These are phyloP conservation scores for Nannochloris sp. DNA, from an alignment of 139 green algal genomes.

Conservation along the genomic window DNA sequence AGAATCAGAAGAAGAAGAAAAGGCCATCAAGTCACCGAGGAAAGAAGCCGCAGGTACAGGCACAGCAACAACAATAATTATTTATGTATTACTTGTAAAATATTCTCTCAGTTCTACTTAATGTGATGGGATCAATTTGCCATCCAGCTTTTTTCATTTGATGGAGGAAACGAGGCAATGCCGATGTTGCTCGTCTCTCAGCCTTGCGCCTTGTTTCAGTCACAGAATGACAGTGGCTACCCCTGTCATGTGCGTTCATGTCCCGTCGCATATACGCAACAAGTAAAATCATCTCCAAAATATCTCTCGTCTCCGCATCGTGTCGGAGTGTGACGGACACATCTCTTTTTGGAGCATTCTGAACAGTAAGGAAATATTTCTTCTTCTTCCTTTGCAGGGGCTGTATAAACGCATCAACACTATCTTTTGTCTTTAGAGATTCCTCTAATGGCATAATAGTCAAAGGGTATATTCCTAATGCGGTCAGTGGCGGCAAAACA, in stretches of 20 bases:
- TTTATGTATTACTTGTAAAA: constrained; percentile 17
- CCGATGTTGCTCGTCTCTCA: background rate
- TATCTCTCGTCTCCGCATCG: constrained; percentile 19
- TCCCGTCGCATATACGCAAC: constrained; percentile 41
- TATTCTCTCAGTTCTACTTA: constrained; percentile 45
- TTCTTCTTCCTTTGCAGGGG: background rate
- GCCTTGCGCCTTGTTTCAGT: too few relatives aligned
- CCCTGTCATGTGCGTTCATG: background rate
- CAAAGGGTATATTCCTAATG: constrained; percentile 30
- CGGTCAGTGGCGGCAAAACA: constrained; percentile 32
- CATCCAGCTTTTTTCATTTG: constrained; percentile 31
- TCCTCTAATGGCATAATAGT: constrained; percentile 22
- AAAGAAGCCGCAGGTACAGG: too few relatives aligned
- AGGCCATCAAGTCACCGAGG: too few relatives aligned
- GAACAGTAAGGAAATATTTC: background rate
- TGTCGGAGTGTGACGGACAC: background rate
- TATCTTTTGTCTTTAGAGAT: constrained; percentile 5
- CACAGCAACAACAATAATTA: too few relatives aligned
- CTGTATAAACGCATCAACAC: constrained; percentile 17
- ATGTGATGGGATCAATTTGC: constrained; percentile 46
- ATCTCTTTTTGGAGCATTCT: background rate
- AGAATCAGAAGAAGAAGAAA: too few relatives aligned
- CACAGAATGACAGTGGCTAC: background rate
- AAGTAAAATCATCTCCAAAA: constrained; percentile 51
- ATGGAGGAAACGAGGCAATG: constrained; percentile 11